phyloP scores from a whole-genome alignment of 495 filamentous ascomycete species.

The Aspergillus carlsbadensis region DNA sequence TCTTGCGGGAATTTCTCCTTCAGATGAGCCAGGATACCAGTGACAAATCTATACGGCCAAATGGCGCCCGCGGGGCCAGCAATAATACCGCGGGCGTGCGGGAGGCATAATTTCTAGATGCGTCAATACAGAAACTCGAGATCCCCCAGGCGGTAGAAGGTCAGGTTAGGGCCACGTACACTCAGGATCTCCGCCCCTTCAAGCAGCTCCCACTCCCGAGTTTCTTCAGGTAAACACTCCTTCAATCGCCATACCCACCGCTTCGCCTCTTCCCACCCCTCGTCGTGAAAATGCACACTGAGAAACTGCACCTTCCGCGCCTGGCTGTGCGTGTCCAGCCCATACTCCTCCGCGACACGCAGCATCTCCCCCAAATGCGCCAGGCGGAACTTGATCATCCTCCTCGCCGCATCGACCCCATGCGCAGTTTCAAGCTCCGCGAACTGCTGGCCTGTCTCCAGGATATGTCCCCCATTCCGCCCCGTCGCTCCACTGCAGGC shows the following conservation, averaged over 20 bases:
- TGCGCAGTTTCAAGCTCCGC: slow-evolving; percentile 22
- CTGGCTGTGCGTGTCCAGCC: slow-evolving; percentile 24
- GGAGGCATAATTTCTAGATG: slow-evolving; percentile 36
- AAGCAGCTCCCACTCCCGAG: slow-evolving; percentile 28
- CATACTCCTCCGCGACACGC: slow-evolving; percentile 28
- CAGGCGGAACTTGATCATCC: slow-evolving; percentile 29
- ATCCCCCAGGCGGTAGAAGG: too few species aligned
- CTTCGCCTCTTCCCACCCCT: slow-evolving; percentile 24
- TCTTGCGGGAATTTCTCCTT: slow-evolving; percentile 32
- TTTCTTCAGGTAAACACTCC: slow-evolving; percentile 30
- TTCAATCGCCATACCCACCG: slow-evolving; percentile 26
- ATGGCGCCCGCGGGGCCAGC: slow-evolving; percentile 46
- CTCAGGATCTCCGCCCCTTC: slow-evolving; percentile 25
- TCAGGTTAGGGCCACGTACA: too few species aligned
- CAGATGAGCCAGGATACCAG: slow-evolving; percentile 59
- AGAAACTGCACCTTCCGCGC: slow-evolving; percentile 33
- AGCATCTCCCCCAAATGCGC: slow-evolving; percentile 34
- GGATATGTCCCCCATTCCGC: slow-evolving; percentile 47
- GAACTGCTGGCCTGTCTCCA: slow-evolving; percentile 31
- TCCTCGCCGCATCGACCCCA: slow-evolving; percentile 27
- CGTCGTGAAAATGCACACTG: slow-evolving; percentile 31
- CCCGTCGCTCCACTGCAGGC: slow-evolving; percentile 82
- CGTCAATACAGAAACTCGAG: too few species aligned
- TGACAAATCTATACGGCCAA: slow-evolving; percentile 83
- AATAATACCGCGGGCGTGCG: slow-evolving; percentile 43